Conservation (phyloP, 108 stramenopile genomes). For the Chaetoceros tenuissimus region DNA sequence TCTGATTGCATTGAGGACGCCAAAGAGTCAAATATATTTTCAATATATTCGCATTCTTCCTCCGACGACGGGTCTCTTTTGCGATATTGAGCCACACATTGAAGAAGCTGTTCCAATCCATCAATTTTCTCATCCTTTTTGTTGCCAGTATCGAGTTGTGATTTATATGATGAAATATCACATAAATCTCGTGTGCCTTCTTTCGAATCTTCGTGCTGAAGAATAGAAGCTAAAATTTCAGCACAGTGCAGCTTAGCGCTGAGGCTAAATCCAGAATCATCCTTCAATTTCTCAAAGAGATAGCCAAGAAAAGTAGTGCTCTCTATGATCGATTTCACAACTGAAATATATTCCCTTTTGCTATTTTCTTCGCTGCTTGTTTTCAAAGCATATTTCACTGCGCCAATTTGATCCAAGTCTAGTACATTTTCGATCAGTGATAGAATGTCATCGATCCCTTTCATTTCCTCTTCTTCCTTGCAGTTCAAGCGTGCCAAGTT, state of each 20-base stretch:
- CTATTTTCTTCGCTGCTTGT: neutral
- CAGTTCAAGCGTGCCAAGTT: conserved; percentile 21
- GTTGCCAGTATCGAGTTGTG: conserved; percentile 13
- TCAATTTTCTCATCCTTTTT: conserved; percentile 18
- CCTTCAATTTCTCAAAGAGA: conserved; percentile 22
- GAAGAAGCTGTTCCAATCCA: conserved; percentile 59
- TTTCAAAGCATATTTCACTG: neutral
- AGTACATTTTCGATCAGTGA: conserved; percentile 55
- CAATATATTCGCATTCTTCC: conserved; percentile 58
- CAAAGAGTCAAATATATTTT: conserved; percentile 48
- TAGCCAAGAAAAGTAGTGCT: conserved; percentile 53
- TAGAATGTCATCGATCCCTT: conserved; percentile 48
- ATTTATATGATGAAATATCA: conserved; percentile 12
- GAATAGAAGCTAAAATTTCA: conserved; percentile 50
- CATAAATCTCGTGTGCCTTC: conserved; percentile 11
- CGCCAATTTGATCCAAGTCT: conserved; percentile 45
- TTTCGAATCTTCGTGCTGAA: conserved; percentile 45
- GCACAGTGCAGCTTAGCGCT: conserved; percentile 8
- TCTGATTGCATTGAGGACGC: conserved; percentile 45
- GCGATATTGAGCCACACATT: conserved; percentile 42
- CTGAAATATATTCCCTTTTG: conserved; percentile 17
- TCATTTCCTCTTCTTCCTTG: conserved; percentile 35
- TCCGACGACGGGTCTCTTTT: conserved; percentile 58
- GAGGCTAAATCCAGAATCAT: neutral
- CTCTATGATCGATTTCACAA: conserved; percentile 36